phyloP scores from a whole-genome alignment of 1,284 basidiomycete genomes.

The Fomitiporia mediterranea region DNA sequence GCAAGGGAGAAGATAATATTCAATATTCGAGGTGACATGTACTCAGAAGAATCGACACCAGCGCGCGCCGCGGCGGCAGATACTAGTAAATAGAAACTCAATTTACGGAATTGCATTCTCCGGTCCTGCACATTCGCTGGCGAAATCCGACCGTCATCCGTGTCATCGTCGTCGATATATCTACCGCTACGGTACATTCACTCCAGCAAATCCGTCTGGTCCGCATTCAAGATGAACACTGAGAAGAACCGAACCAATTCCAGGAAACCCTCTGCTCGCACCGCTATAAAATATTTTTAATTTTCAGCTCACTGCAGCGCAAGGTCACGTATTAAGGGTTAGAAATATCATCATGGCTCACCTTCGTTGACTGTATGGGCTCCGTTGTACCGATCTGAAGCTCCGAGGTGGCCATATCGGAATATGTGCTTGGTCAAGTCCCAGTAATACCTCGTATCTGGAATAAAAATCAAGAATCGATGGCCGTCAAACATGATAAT shows the following conservation, averaged over 20 bases:
- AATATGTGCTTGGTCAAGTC: constrained; percentile 47
- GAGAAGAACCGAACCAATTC: constrained; percentile 47
- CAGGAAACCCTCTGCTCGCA: constrained; percentile 37
- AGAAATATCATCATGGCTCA: constrained; percentile 27
- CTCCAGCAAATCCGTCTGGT: constrained; percentile 27
- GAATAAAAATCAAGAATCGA: too few relatives aligned
- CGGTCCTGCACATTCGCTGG: too few relatives aligned
- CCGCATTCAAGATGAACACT: constrained; percentile 42
- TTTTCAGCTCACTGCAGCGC: not conserved
- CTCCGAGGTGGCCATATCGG: constrained; percentile 39
- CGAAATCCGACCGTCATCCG: not conserved
- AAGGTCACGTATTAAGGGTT: not conserved
- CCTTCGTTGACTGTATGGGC: constrained; percentile 68
- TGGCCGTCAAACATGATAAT: too few relatives aligned
- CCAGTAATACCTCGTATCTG: constrained; percentile 52
- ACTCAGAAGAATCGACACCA: too few relatives aligned
- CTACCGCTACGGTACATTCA: too few relatives aligned
- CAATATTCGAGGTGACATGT: too few relatives aligned
- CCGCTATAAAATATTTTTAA: constrained; percentile 23
- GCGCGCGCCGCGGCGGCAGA: too few relatives aligned
- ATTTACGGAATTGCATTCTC: too few relatives aligned
- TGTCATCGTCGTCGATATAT: not conserved
- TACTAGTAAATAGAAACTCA: too few relatives aligned
- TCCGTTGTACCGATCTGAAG: constrained; percentile 32
- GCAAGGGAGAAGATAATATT: too few relatives aligned